Conservation (phyloP, 192 early-diverging fungal genomes). For the Dimargaris cristalligena region DNA sequence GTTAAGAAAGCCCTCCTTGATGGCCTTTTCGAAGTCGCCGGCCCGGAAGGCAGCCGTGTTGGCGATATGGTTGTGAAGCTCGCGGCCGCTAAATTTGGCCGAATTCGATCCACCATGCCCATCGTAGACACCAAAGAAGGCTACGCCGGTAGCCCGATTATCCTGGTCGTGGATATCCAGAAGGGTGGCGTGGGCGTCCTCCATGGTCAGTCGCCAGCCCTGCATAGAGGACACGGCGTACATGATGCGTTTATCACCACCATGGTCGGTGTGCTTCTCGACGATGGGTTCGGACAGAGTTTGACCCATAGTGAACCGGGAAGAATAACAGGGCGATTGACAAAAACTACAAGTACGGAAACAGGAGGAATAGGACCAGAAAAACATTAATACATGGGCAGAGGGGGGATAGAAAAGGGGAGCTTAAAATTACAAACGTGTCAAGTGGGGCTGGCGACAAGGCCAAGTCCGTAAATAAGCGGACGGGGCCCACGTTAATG, state of each 20-base stretch:
- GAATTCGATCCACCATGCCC: constrained; percentile 82
- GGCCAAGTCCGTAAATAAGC: no score
- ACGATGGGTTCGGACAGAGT: constrained; percentile 85
- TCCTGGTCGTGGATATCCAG: constrained; percentile 37
- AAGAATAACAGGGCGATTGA: no score
- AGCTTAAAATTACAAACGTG: no score
- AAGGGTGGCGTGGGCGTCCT: constrained; percentile 88
- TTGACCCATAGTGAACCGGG: constrained; percentile 82
- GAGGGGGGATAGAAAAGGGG: no score
- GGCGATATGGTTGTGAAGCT: constrained; percentile 57
- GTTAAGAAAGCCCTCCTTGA: constrained; percentile 68
- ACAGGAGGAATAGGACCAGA: no score
- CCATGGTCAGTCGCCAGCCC: constrained; percentile 96
- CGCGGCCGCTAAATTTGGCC: constrained; percentile 67
- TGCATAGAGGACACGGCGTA: constrained; percentile 91
- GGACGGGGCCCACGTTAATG: no score
- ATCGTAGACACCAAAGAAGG: constrained; percentile 96
- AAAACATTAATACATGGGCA: no score
- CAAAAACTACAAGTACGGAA: no score
- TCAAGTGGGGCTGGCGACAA: no score
- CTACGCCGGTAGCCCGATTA: constrained; percentile 31
- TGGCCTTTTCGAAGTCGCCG: constrained; percentile 52
- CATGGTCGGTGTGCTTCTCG: constrained; percentile 68
- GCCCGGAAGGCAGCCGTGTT: constrained; percentile 41
- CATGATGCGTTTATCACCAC: constrained; percentile 53